phyloP scores from a whole-genome alignment of 305 asterid genomes.

The Fraxinus floribunda region DNA sequence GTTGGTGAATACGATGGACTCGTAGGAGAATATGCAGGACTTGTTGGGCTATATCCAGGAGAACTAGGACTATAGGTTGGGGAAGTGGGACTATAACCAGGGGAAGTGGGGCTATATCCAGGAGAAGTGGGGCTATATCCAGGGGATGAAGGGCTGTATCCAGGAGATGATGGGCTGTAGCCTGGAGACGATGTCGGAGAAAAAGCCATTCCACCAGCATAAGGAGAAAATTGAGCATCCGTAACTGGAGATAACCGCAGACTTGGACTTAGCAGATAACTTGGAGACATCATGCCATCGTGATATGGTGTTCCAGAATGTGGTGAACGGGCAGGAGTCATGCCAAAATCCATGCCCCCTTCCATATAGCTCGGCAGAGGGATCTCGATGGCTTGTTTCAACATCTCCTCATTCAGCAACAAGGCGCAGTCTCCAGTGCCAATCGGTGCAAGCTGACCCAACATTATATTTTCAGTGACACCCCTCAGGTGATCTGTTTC shows the following conservation, averaged over 20 bases:
- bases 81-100: constrained; percentile 45
- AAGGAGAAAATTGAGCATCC: constrained; percentile 89
- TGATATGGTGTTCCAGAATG: constrained; percentile 71
- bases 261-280: constrained; percentile 72
- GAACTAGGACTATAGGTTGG: constrained; percentile 42
- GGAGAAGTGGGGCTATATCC: constrained; percentile 88
- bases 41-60: constrained; percentile 36
- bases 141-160: constrained; percentile 84
- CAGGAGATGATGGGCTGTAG: constrained; percentile 75
- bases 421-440: constrained; percentile 93
- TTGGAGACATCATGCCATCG: constrained; percentile 95
- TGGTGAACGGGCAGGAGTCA: constrained; percentile 92
- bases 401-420: constrained; percentile 87
- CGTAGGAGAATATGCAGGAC: constrained; percentile 81
- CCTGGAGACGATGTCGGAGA: constrained; percentile 86
- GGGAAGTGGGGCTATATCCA: constrained; percentile 65
- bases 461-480: constrained; percentile 90
- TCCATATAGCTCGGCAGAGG: constrained; percentile 91
- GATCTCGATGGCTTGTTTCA: constrained; percentile 86
- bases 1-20: constrained; percentile 83
- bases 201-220: constrained; percentile 76
- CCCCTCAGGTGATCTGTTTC: constrained; percentile 85
- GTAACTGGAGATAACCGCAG: constrained; percentile 65
- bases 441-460: constrained; percentile 98
- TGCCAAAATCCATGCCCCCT: constrained; percentile 84